These are phyloP conservation scores for Wallacemonas sp. DNA, from an alignment of 208 protist species.

Conservation along the genomic window DNA sequence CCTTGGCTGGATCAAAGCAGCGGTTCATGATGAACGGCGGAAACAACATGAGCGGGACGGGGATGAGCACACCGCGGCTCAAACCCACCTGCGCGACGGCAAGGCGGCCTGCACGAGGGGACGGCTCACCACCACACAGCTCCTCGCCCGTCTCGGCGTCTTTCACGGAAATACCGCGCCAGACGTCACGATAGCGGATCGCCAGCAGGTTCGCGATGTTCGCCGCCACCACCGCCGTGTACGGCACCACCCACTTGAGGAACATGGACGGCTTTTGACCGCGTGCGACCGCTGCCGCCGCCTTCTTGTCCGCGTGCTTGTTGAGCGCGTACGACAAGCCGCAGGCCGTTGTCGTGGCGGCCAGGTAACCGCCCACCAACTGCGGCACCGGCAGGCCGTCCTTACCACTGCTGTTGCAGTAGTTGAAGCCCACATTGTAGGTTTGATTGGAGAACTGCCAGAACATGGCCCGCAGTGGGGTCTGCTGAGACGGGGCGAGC, in stretches of 20 bases:
- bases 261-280: constrained; percentile 18
- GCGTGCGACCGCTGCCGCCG: constrained; percentile 24
- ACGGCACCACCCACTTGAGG: constrained; percentile 60
- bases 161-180: constrained; percentile 61
- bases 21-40: constrained; percentile 70
- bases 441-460: constrained; percentile 92
- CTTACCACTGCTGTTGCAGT: constrained; percentile 87
- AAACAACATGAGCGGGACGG: constrained; percentile 66
- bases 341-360: constrained; percentile 27
- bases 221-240: constrained; percentile 75
- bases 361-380: constrained; percentile 40
- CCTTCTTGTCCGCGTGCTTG: constrained; percentile 14
- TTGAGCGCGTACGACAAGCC: constrained; percentile 29
- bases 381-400: constrained; percentile 56
- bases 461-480: constrained; percentile 60
- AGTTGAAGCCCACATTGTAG: constrained; percentile 92
- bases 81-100: constrained; percentile 72
- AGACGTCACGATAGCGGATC: constrained; percentile 76
- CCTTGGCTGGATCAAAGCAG: constrained; percentile 37
- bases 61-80: constrained; percentile 57
- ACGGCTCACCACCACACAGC: constrained; percentile 40
- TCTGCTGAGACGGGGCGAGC: constrained; percentile 63
- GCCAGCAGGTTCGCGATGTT: constrained; percentile 79
- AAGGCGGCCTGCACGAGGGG: constrained; percentile 54
- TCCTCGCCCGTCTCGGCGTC: constrained; percentile 62